Conservation (phyloP, 225 moss, liverwort and hornwort species). For the Polytrichum formosum region DNA sequence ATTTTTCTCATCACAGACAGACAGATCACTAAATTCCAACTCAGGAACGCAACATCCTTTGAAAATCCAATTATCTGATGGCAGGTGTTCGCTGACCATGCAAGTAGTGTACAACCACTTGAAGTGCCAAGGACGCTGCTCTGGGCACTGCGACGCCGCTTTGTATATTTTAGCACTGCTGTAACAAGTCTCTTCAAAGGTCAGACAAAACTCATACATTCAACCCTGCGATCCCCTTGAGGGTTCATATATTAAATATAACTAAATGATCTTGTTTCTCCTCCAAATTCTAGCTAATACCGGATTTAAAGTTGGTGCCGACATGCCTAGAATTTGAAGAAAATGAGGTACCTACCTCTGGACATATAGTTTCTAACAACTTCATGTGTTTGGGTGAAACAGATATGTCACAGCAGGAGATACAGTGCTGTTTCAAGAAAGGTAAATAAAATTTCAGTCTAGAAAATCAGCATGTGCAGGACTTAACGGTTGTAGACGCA, state of each 20-base stretch:
- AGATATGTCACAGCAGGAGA: conserved; percentile 62
- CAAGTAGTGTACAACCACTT: conserved; percentile 54
- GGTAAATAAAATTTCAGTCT: conserved; percentile 17
- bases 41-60: not conserved
- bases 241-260: too few species aligned
- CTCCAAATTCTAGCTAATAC: too few species aligned
- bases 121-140: conserved; percentile 52
- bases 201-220: conserved; percentile 5
- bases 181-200: conserved; percentile 60
- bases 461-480: too few species aligned
- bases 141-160: conserved; percentile 59
- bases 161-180: conserved; percentile 65
- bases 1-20: too few species aligned
- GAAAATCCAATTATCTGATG: not conserved
- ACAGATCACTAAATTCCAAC: too few species aligned
- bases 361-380: too few species aligned
- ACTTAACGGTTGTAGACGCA: too few species aligned
- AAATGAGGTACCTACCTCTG: too few species aligned
- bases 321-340: too few species aligned
- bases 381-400: conserved; percentile 1
- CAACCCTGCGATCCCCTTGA: too few species aligned
- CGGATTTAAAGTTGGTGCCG: too few species aligned
- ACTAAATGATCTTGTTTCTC: too few species aligned
- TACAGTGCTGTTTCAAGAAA: conserved; percentile 61
- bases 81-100: conserved; percentile 68